A percentile compares a stretch with the other conserved stretches of the same genome.
These are phyloP conservation scores for Sungouiozyma intestinalis DNA, from an alignment of 805 yeast species.

Conservation along the genomic window DNA sequence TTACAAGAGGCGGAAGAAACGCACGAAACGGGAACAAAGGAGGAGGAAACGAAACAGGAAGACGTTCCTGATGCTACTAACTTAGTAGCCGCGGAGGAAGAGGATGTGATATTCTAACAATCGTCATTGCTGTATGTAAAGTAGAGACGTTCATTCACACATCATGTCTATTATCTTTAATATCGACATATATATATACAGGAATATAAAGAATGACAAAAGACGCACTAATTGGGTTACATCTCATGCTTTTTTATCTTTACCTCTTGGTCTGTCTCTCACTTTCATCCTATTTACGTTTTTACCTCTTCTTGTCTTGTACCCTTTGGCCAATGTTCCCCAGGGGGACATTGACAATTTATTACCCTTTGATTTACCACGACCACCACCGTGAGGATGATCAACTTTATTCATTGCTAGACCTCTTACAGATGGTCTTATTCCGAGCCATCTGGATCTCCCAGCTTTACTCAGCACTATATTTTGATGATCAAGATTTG, in stretches of 20 bases:
- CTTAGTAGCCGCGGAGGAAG: constrained; percentile 33
- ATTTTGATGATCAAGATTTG: constrained; percentile 87
- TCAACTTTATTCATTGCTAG: constrained; percentile 95
- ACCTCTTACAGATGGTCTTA: constrained; percentile 94
- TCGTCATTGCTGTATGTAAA: too few relatives aligned
- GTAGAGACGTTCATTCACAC: too few relatives aligned
- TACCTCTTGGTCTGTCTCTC: constrained; percentile 84
- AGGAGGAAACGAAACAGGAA: constrained; percentile 10
- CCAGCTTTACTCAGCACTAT: constrained; percentile 94
- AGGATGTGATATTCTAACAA: constrained; percentile 35
- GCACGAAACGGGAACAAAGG: constrained; percentile 7
- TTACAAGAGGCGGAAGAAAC: constrained; percentile 19
- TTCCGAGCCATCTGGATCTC: constrained; percentile 81
- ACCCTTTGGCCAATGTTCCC: constrained; percentile 90
- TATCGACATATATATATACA: background rate
- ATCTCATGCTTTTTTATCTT: constrained; percentile 20
- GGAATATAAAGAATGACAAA: background rate
- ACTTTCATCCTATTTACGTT: constrained; percentile 75
- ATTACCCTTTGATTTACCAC: constrained; percentile 97
- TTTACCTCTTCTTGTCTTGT: constrained; percentile 88
- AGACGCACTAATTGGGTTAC: too few relatives aligned
- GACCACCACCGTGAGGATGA: constrained; percentile 99
- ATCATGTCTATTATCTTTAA: too few relatives aligned
- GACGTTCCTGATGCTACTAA: constrained; percentile 12
- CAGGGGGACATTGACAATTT: constrained; percentile 91